Evolutionary conservation across 2,329 filamentous ascomycete genomes (phyloP).

Genomic region (Raffaelea albimanens): DNA sequence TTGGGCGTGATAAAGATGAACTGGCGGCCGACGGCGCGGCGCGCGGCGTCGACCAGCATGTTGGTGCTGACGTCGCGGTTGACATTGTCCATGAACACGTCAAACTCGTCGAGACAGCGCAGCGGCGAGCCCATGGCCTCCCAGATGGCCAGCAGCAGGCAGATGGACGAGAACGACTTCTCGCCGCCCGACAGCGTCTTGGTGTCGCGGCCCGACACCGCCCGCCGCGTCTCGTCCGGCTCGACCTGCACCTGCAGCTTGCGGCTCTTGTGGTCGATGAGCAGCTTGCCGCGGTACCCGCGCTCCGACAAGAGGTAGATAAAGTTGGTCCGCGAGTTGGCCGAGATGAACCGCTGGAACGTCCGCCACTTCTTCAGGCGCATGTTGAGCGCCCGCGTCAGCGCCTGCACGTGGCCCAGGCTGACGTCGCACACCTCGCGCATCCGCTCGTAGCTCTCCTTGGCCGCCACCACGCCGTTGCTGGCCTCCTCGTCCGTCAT

Average conservation of each 20-base stretch:
- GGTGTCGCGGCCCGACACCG: constrained; percentile 65
- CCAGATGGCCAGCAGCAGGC: constrained; percentile 86
- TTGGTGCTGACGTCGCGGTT: constrained; percentile 89
- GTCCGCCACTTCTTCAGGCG: constrained; percentile 68
- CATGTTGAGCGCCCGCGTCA: constrained; percentile 53
- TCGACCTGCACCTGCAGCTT: constrained; percentile 70
- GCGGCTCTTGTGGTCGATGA: constrained; percentile 67
- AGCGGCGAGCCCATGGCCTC: constrained; percentile 96
- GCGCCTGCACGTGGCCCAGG: constrained; percentile 27
- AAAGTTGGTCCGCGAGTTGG: constrained; percentile 78
- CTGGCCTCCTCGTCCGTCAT: constrained; percentile 57
- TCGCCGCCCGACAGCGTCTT: constrained; percentile 93
- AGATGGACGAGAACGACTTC: constrained; percentile 96
- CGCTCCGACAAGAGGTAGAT: constrained; percentile 82
- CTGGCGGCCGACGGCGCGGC: constrained; percentile 79
- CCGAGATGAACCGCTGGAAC: constrained; percentile 78
- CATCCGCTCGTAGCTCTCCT: constrained; percentile 29
- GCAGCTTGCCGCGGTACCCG: constrained; percentile 73
- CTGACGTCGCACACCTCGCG: constrained; percentile 35
- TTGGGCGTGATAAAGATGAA: constrained; percentile 97
- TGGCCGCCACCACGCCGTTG: constrained; percentile 31
- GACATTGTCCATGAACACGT: constrained; percentile 98
- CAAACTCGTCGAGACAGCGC: constrained; percentile 92
- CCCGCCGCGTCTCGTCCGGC: constrained; percentile 59
- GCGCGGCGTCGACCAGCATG: constrained; percentile 81